A percentile compares a stretch with the other conserved stretches of the same genome.
Evolutionary conservation across 495 filamentous ascomycete species (phyloP).

Genomic region (Talaromyces ruber): DNA sequence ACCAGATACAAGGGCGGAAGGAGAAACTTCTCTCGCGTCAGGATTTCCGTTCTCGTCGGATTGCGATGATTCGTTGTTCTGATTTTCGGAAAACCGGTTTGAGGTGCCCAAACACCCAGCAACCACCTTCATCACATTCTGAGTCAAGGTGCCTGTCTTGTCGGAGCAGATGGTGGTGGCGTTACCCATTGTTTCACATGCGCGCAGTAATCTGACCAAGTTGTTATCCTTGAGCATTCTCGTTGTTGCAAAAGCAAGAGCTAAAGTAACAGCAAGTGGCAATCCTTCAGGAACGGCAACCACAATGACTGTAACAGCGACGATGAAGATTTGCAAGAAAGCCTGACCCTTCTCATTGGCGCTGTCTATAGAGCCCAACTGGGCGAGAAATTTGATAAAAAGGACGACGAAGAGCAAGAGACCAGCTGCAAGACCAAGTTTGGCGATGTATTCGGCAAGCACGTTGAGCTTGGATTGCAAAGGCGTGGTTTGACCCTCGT

Average conservation of each 20-base stretch:
- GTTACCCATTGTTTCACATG: slow-evolving; percentile 99
- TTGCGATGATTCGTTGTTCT: slow-evolving; percentile 12
- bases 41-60: slow-evolving; percentile 17
- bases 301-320: slow-evolving; percentile 89
- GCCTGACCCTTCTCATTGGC: slow-evolving; percentile 73
- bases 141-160: slow-evolving; percentile 92
- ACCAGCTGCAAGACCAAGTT: slow-evolving; percentile 77
- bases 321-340: slow-evolving; percentile 90
- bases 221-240: slow-evolving; percentile 96
- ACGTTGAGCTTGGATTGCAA: slow-evolving; percentile 87
- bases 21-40: slow-evolving; percentile 32
- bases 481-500: slow-evolving; percentile 88
- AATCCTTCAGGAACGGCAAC: slow-evolving; percentile 93
- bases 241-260: slow-evolving; percentile 88
- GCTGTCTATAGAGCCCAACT: slow-evolving; percentile 44
- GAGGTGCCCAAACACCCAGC: slow-evolving; percentile 64
- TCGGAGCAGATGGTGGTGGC: slow-evolving; percentile 94
- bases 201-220: slow-evolving; percentile 78
- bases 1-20: slow-evolving; percentile 49
- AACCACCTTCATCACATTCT: slow-evolving; percentile 88
- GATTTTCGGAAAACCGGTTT: slow-evolving; percentile 59
- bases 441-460: slow-evolving; percentile 88
- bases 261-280: slow-evolving; percentile 86
- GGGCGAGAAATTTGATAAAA: slow-evolving; percentile 79
- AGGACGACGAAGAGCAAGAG: slow-evolving; percentile 83